Conservation (phyloP, 192 early-diverging fungal species). For the Coemansia reversa region DNA sequence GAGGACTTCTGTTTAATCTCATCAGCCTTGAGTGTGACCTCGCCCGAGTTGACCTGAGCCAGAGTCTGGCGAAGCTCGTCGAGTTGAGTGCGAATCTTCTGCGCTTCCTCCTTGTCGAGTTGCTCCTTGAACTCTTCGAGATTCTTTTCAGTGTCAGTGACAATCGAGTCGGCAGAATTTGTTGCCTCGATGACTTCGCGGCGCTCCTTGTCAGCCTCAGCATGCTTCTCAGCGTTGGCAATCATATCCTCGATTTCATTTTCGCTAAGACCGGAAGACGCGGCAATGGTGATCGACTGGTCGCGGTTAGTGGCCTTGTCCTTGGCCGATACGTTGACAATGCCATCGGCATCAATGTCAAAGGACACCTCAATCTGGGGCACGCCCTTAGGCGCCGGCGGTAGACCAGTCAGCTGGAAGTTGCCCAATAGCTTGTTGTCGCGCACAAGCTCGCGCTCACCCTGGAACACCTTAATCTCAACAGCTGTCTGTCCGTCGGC, state of each 20-base stretch:
- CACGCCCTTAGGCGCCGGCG: constrained; percentile 94
- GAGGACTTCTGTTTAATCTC: constrained; percentile 84
- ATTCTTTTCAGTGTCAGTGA: constrained; percentile 91
- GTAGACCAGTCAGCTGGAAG: constrained; percentile 94
- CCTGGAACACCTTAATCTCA: constrained; percentile 97
- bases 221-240: constrained; percentile 82
- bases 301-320: constrained; percentile 96
- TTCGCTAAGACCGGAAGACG: constrained; percentile 88
- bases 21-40: constrained; percentile 70
- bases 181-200: constrained; percentile 92
- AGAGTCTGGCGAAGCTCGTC: constrained; percentile 75
- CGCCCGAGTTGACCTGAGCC: constrained; percentile 66
- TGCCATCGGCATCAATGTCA: constrained; percentile 99
- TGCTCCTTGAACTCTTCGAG: constrained; percentile 97
- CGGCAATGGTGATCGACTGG: constrained; percentile 95
- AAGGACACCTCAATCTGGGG: constrained; percentile 99
- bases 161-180: constrained; percentile 90
- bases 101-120: constrained; percentile 79
- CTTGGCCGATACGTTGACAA: constrained; percentile 95
- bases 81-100: constrained; percentile 86
- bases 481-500: constrained; percentile 98
- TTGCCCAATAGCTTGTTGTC: constrained; percentile 99
- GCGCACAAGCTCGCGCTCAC: constrained; percentile 93
- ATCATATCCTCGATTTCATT: constrained; percentile 98
- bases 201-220: constrained; percentile 89